phyloP scores from a whole-genome alignment of 805 yeast species.

The Saccharomycopsis vini region DNA sequence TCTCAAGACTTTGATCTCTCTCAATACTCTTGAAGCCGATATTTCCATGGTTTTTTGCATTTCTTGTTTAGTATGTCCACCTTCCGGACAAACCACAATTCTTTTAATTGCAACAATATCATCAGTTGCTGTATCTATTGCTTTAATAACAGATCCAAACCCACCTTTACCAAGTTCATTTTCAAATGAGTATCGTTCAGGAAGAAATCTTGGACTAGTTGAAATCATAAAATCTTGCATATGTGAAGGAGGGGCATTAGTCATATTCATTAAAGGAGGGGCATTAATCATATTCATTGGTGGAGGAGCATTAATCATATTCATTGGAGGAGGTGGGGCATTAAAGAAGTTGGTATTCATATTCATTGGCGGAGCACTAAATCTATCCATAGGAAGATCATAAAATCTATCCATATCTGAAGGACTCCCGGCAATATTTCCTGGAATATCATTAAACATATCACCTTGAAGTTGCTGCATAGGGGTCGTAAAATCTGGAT shows the following conservation, averaged over 20 bases:
- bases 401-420: too few relatives aligned
- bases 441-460: too few relatives aligned
- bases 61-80: too few relatives aligned
- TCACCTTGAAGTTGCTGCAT: too few relatives aligned
- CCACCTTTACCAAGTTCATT: neutral
- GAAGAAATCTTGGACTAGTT: neutral
- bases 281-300: neutral
- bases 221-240: neutral
- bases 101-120: neutral
- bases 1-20: too few relatives aligned
- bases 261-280: neutral
- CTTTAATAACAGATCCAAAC: neutral
- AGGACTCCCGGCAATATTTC: too few relatives aligned
- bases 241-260: neutral
- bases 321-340: neutral
- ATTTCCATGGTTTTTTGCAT: too few relatives aligned
- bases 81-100: too few relatives aligned
- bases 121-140: neutral
- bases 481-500: too few relatives aligned
- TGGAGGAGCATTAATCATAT: neutral
- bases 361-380: too few relatives aligned
- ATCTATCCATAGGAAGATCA: too few relatives aligned
- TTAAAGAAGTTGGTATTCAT: neutral
- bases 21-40: too few relatives aligned
- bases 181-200: neutral